Conservation (phyloP, 495 filamentous ascomycete genomes). For the Neurospora sp. region DNA sequence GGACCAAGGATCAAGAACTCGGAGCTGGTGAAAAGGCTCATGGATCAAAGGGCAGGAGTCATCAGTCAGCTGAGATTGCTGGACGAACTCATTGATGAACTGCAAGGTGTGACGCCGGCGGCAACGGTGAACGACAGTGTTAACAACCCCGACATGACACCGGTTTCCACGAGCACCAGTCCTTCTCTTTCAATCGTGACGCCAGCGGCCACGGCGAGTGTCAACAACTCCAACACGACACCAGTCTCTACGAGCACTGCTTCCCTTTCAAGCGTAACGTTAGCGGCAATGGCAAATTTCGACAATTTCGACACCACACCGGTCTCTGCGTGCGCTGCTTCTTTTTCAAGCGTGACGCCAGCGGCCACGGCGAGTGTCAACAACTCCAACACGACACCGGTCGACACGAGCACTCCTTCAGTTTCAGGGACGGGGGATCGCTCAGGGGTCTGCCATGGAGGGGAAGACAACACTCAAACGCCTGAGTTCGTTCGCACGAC, state of each 20-base stretch:
- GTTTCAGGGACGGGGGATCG: neutral
- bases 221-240: neutral
- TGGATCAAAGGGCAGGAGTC: neutral
- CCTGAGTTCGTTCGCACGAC: neutral
- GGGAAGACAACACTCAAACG: neutral
- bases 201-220: neutral
- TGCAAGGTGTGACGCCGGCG: neutral
- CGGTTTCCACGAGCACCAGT: neutral
- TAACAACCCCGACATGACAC: neutral
- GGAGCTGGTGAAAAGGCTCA: neutral
- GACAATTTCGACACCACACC: too few species aligned
- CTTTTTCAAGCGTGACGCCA: neutral
- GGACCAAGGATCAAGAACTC: neutral
- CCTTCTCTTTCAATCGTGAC: neutral
- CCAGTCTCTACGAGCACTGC: neutral
- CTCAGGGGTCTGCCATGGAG: neutral
- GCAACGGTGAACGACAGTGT: neutral
- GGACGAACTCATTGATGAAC: neutral
- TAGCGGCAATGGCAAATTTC: too few species aligned
- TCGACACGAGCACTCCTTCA: neutral
- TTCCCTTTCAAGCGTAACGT: too few species aligned
- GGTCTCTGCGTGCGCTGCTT: too few species aligned
- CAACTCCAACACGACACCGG: neutral
- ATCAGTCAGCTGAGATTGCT: neutral
- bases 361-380: neutral